A percentile compares a stretch with the other conserved stretches of the same genome.
Conservation (phyloP, 129 eudicot species). For the Saposhnikovia divaricata region DNA sequence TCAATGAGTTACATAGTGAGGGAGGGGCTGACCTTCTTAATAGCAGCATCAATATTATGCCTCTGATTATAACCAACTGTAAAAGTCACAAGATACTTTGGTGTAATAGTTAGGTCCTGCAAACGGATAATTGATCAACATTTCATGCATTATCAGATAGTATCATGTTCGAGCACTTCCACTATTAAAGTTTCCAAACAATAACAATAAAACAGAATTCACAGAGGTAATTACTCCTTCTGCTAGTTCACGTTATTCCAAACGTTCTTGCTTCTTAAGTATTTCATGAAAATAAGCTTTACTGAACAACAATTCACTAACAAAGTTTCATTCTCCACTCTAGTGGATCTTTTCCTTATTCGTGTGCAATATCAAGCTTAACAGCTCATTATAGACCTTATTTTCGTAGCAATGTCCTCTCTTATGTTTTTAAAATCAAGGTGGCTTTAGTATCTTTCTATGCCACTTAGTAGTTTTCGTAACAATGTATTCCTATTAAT, state of each 20-base stretch:
- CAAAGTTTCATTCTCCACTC: neutral
- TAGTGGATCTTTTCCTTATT: neutral
- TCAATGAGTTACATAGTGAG: neutral
- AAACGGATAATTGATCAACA: conserved; percentile 15
- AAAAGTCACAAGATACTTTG: conserved; percentile 79
- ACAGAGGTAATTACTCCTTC: neutral
- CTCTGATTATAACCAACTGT: conserved; percentile 81
- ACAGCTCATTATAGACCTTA: neutral
- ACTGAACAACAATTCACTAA: no score
- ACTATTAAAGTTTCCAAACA: neutral
- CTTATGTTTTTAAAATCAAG: neutral
- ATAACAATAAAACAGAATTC: neutral
- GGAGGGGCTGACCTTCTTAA: conserved; percentile 52
- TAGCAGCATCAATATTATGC: conserved; percentile 63
- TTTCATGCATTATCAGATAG: neutral
- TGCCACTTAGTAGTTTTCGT: neutral
- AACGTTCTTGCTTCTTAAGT: neutral
- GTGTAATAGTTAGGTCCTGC: conserved; percentile 66
- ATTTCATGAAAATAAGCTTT: neutral
- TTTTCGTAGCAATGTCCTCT: neutral
- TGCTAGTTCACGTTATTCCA: neutral
- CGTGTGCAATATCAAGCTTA: neutral
- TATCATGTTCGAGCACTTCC: neutral
- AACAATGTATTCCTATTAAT: neutral
- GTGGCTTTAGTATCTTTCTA: neutral